Percentiles rank a stretch among this genome's conserved stretches.
phyloP scores from a whole-genome alignment of 495 filamentous ascomycete genomes.

The Daldinia vernicosa region DNA sequence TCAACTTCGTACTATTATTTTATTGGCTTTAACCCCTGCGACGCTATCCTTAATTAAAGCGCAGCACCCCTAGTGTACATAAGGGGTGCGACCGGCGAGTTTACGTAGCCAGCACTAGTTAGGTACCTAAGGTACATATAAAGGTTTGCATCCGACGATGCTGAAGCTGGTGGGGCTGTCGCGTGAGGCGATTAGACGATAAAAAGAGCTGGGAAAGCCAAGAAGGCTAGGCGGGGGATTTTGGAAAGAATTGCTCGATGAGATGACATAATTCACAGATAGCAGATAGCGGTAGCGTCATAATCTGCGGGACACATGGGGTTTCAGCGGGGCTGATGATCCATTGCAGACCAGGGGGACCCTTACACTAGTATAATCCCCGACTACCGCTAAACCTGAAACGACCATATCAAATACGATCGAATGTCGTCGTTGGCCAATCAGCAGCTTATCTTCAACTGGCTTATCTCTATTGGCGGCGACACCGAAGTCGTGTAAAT shows the following conservation, averaged over 20 bases:
- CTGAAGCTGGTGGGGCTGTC: not conserved
- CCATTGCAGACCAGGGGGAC: constrained; percentile 8
- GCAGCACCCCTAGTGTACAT: no score
- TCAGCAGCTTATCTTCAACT: constrained; percentile 31
- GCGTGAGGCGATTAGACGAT: not conserved
- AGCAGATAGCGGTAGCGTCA: constrained; percentile 36
- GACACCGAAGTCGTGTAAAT: constrained; percentile 37
- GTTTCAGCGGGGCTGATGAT: constrained; percentile 28
- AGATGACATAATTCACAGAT: constrained; percentile 44
- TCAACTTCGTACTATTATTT: no score
- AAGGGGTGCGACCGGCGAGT: no score
- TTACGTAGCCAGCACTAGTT: no score
- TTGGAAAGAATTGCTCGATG: constrained; percentile 46
- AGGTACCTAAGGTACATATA: no score
- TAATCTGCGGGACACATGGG: constrained; percentile 33
- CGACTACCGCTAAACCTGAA: constrained; percentile 31
- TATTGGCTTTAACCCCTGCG: no score
- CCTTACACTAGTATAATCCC: constrained; percentile 29
- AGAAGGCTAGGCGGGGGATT: constrained; percentile 8
- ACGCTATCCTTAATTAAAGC: no score
- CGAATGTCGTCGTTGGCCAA: constrained; percentile 11
- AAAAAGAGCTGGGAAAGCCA: not conserved
- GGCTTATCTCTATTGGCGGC: constrained; percentile 36
- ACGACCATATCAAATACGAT: constrained; percentile 27
- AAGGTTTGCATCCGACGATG: not conserved